Base-by-base conservation (phyloP, 2,329 filamentous ascomycete genomes). In the Colletotrichum lupini region DNA sequence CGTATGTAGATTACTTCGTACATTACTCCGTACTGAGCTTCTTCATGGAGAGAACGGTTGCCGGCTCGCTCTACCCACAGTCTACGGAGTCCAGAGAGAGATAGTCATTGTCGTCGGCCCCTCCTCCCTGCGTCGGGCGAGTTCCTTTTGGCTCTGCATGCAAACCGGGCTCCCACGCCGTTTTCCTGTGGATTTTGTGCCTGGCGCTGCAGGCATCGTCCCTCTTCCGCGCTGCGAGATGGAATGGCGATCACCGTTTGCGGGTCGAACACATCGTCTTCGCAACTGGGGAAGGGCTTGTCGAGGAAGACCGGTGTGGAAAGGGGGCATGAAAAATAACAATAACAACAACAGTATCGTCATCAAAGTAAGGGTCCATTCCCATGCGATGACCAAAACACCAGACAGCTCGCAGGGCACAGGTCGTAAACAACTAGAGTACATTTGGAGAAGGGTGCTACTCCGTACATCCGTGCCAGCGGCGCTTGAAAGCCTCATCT, bases 181-280 rank as follows among this genome's bases (percentile, higher is more conserved):
- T 22, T 12, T 52, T 61, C 49, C 52, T 57, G 68, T 49, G 57
- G 46, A 32, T 8, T 59, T 8, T 59, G 66, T 73, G 32, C 70
- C 66, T 69, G 60, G 60, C 66, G 66, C 66, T 55, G 55, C 70
- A 73, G 70, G 70, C 70, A 69, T 73, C 46, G 66, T 59, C 70
- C 66, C 26, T 68, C 32, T 69, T 14, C 32, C 16, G 32, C 11
- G n/a, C n/a, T 24, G 9, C 8, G 60, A 42, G 66, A 73, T 24
- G 22, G 52, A 56, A 69, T 69, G 53, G 59, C 35, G 53, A 73
- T 69, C 59, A 30, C 57, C 49, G 22, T n/a, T 26, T 57, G 63
- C 63, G 63, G 52, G 52, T 66, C 63, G 12, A 32, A 12, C 9
- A 19, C 42, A n/a, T 46, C 2, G 3, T 53, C 6, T 53, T 16